Percentiles rank a stretch among this genome's conserved stretches.
These are phyloP conservation scores for Yamadazyma friedrichii DNA, from an alignment of 1,139 yeast genomes.

Conservation along the genomic window DNA sequence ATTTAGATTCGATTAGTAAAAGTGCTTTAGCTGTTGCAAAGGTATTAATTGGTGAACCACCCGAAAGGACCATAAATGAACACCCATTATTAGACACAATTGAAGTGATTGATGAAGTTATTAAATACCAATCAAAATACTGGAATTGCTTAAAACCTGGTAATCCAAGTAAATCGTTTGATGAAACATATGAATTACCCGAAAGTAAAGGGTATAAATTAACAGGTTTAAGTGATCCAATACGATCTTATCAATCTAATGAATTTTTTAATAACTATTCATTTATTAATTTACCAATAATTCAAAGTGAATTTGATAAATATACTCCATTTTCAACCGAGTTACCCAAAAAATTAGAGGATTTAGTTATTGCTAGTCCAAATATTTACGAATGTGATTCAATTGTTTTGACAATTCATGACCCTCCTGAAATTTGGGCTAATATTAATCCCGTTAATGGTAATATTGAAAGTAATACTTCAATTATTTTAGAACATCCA, in stretches of 20 bases:
- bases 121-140: conserved; percentile 75
- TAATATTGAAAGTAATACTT: conserved; percentile 66
- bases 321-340: conserved; percentile 38
- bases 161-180: conserved; percentile 35
- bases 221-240: conserved; percentile 62
- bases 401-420: conserved; percentile 74
- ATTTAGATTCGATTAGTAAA: conserved; percentile 82
- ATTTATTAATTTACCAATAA: conserved; percentile 70
- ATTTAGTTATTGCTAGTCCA: conserved; percentile 76
- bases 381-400: conserved; percentile 64
- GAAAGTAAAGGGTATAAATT: conserved; percentile 32
- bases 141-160: conserved; percentile 90
- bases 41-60: conserved; percentile 92
- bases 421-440: conserved; percentile 94
- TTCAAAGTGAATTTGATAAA: conserved; percentile 30
- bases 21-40: conserved; percentile 93
- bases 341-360: conserved; percentile 52
- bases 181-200: conserved; percentile 39
- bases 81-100: conserved; percentile 77
- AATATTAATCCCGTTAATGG: conserved; percentile 80
- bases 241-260: conserved; percentile 67
- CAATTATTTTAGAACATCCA: conserved; percentile 58
- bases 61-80: conserved; percentile 62
- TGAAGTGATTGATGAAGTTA: conserved; percentile 84
- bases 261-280: conserved; percentile 53